These are phyloP conservation scores for Sporothrix curviconia DNA, from an alignment of 2,329 filamentous ascomycete species.

Conservation along the genomic window DNA sequence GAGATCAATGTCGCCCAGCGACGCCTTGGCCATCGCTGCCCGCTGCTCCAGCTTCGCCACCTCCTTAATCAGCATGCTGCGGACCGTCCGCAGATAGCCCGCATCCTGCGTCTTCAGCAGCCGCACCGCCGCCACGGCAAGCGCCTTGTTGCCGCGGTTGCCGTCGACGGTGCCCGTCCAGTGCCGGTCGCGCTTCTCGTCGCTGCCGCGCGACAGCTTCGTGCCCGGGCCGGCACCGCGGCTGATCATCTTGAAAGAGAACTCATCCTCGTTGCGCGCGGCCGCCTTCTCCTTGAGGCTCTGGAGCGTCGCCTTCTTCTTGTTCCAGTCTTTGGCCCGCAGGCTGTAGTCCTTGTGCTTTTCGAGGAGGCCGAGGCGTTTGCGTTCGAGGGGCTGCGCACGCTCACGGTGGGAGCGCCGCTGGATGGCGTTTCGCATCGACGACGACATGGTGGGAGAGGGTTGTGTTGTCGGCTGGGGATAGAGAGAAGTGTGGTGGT, in stretches of 20 bases:
- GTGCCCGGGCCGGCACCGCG: slow-evolving; percentile 47
- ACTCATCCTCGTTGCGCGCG: slow-evolving; percentile 65
- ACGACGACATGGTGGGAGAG: slow-evolving; percentile 20
- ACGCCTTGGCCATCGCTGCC: slow-evolving; percentile 38
- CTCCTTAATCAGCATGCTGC: slow-evolving; percentile 54
- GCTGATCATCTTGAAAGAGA: slow-evolving; percentile 64
- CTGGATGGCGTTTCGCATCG: slow-evolving; percentile 25
- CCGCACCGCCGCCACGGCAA: slow-evolving; percentile 52
- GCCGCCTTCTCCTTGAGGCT: slow-evolving; percentile 54
- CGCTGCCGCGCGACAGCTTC: slow-evolving; percentile 31
- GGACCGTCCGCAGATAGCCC: slow-evolving; percentile 57
- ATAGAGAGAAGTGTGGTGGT: background rate
- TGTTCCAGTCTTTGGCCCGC: slow-evolving; percentile 59
- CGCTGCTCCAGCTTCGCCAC: slow-evolving; percentile 49
- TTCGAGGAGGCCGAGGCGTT: slow-evolving; percentile 85
- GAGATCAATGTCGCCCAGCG: slow-evolving; percentile 26
- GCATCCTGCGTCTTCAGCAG: slow-evolving; percentile 64
- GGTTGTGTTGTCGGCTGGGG: background rate
- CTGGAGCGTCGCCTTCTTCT: slow-evolving; percentile 57
- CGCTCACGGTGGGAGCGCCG: slow-evolving; percentile 72
- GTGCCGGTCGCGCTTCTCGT: slow-evolving; percentile 35
- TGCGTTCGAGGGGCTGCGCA: slow-evolving; percentile 74
- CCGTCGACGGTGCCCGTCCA: slow-evolving; percentile 52
- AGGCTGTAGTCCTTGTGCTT: slow-evolving; percentile 65
- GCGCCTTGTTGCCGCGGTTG: slow-evolving; percentile 49